These are phyloP conservation scores for Starmerella geochares DNA, from an alignment of 805 yeast species.

Conservation along the genomic window DNA sequence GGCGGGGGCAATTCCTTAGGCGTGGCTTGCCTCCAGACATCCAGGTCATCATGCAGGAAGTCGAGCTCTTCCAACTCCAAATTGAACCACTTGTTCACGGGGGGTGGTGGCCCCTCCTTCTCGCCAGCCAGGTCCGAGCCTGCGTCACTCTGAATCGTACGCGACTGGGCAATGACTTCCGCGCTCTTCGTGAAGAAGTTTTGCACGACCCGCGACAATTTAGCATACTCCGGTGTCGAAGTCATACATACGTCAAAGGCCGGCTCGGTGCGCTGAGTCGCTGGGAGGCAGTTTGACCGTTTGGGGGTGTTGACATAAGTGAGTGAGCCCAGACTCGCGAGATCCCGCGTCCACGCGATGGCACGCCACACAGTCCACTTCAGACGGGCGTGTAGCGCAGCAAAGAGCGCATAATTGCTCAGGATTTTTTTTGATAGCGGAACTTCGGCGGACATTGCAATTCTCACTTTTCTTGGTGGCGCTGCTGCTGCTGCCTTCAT, in stretches of 20 bases:
- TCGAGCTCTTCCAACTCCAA: constrained; percentile 35
- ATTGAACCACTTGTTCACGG: constrained; percentile 33
- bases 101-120: background rate
- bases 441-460: no score
- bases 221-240: constrained; percentile 14
- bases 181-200: constrained; percentile 36
- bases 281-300: background rate
- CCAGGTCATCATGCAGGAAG: constrained; percentile 45
- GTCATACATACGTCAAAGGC: constrained; percentile 13
- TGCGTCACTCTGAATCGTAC: constrained; percentile 16
- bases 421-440: no score
- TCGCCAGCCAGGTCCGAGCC: constrained; percentile 24
- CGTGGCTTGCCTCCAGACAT: constrained; percentile 43
- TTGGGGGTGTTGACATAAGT: constrained; percentile 6
- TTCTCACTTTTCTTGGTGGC: no score
- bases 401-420: no score
- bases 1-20: constrained; percentile 48
- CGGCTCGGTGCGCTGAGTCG: background rate
- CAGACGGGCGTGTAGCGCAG: no score
- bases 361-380: background rate
- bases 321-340: background rate
- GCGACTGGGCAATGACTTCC: constrained; percentile 29
- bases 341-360: constrained; percentile 2
- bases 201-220: constrained; percentile 30
- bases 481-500: no score